Evolutionary conservation across 257 asterid species (phyloP).

Genomic region (Nicotiana obtusifolia): DNA sequence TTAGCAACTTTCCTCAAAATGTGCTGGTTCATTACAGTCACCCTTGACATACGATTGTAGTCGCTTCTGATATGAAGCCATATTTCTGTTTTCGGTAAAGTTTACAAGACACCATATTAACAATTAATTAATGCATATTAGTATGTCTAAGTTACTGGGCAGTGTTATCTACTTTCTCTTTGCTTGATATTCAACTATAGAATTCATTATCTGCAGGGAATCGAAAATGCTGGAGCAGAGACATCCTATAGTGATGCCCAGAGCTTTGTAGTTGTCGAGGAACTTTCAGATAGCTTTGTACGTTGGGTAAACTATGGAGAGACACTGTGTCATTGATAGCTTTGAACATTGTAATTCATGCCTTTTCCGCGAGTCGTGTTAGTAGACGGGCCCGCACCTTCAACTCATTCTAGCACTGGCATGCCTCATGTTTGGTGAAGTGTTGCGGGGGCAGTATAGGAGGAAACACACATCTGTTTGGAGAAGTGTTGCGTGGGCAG

Average conservation of each 20-base stretch:
- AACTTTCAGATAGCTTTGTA: slow-evolving; percentile 81
- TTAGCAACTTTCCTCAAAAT: not conserved
- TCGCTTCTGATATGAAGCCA: not conserved
- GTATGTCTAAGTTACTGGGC: not conserved
- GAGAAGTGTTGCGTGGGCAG: not conserved
- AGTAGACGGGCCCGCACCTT: slow-evolving; percentile 8
- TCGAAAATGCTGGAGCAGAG: slow-evolving; percentile 40
- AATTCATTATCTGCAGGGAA: slow-evolving; percentile 39
- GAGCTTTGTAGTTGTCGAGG: slow-evolving; percentile 55
- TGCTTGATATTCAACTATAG: not conserved
- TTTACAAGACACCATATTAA: not conserved
- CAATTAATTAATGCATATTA: not conserved
- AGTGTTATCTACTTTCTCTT: not conserved
- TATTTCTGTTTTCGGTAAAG: not conserved
- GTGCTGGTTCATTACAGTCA: not conserved
- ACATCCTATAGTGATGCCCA: slow-evolving; percentile 35
- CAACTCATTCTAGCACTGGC: slow-evolving; percentile 6
- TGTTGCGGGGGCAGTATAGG: slow-evolving; percentile 7
- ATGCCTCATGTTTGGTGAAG: slow-evolving; percentile 8
- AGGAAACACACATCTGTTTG: slow-evolving; percentile 14
- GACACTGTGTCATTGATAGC: slow-evolving; percentile 54
- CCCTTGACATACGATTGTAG: not conserved
- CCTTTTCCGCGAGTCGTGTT: slow-evolving; percentile 13
- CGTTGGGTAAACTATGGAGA: slow-evolving; percentile 79
- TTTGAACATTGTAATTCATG: slow-evolving; percentile 5